Conservation (phyloP, 495 filamentous ascomycete species). For the Annulohypoxylon nitens region DNA sequence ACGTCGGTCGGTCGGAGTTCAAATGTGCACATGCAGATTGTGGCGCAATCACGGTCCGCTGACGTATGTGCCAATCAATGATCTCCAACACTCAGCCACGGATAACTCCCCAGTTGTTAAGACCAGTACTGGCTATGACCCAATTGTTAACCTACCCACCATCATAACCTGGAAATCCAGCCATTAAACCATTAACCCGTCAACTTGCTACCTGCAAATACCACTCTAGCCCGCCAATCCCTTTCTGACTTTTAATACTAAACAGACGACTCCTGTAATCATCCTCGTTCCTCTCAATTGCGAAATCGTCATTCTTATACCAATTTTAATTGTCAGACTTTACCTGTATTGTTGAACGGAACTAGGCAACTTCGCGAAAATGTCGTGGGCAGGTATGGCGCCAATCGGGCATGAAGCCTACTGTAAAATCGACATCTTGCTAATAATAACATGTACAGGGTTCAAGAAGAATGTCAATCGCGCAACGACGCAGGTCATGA, state of each 20-base stretch:
- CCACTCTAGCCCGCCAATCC: conserved; percentile 34
- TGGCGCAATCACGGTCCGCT: neutral
- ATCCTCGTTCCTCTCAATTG: neutral
- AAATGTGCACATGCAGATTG: neutral
- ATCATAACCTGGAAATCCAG: neutral
- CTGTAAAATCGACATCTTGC: conserved; percentile 11
- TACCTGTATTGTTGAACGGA: conserved; percentile 1
- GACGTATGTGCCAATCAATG: conserved; percentile 13
- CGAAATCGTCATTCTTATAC: neutral
- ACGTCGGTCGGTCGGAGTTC: conserved; percentile 1
- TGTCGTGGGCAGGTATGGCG: conserved; percentile 72
- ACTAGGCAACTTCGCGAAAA: conserved; percentile 54
- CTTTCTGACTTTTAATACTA: conserved; percentile 19
- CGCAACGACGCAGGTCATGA: conserved; percentile 99
- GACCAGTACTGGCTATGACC: neutral
- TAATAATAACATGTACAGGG: conserved; percentile 63
- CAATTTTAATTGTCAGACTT: neutral
- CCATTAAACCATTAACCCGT: neutral
- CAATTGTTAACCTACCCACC: conserved; percentile 28
- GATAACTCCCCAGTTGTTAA: neutral
- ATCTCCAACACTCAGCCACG: conserved; percentile 35
- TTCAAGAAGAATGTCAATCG: conserved; percentile 99
- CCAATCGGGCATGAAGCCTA: conserved; percentile 15
- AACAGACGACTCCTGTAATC: conserved; percentile 2
- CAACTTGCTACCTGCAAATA: conserved; percentile 25